phyloP scores from a whole-genome alignment of 2,329 filamentous ascomycete genomes.

The Nemania serpens region DNA sequence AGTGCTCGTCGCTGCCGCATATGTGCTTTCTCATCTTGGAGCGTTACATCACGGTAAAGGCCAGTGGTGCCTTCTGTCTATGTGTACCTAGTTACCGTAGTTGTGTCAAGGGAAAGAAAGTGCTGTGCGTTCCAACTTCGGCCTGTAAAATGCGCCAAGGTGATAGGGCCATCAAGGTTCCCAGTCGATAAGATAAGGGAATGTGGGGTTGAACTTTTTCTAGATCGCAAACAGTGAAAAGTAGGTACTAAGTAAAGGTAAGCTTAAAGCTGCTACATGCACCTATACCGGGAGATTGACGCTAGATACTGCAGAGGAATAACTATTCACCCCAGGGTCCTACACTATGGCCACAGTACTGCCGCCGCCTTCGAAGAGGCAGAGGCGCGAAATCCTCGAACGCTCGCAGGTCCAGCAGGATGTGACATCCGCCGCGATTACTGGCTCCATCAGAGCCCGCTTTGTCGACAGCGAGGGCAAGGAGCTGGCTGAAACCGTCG shows the following conservation, averaged over 20 bases:
- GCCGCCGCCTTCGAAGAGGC: conserved; percentile 87
- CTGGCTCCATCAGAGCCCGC: conserved; percentile 81
- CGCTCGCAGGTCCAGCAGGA: conserved; percentile 76
- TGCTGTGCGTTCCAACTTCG: too few species aligned
- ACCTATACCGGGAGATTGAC: conserved; percentile 1
- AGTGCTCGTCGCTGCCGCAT: too few species aligned
- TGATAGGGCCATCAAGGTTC: too few species aligned
- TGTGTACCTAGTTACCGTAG: too few species aligned
- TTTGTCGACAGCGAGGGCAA: conserved; percentile 82
- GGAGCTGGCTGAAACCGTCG: conserved; percentile 70
- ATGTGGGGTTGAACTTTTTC: conserved; percentile 31
- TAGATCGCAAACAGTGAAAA: conserved; percentile 24
- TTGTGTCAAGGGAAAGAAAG: too few species aligned
- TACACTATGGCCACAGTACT: conserved; percentile 74
- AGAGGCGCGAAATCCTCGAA: conserved; percentile 75
- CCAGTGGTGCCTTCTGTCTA: too few species aligned
- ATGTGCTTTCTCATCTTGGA: too few species aligned
- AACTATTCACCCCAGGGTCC: background rate
- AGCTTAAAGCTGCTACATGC: background rate
- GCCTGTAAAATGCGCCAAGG: too few species aligned
- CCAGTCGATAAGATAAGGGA: conserved; percentile 35
- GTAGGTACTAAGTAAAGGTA: background rate
- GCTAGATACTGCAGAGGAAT: background rate
- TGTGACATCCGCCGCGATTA: conserved; percentile 67
- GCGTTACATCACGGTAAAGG: too few species aligned